Percentiles rank a stretch among this genome's conserved stretches.
Conservation (phyloP, 139 green algal species). For the Chlamydomonas sp. region DNA sequence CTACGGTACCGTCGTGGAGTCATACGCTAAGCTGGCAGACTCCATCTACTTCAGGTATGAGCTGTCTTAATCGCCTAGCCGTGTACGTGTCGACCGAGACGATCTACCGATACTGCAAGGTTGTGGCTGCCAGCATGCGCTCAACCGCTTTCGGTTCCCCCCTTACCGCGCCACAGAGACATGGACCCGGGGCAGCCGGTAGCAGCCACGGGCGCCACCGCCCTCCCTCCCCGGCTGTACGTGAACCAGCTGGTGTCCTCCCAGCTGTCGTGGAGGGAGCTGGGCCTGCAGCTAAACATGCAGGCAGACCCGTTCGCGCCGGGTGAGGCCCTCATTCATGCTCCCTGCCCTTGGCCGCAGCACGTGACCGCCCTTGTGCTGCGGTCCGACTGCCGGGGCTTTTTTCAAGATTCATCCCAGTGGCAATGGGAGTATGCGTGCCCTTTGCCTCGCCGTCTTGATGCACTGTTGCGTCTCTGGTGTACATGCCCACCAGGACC, state of each 20-base stretch:
- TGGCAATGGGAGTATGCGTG: too few species aligned
- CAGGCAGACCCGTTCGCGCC: conserved; percentile 41
- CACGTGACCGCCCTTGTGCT: too few species aligned
- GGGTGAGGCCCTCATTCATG: conserved; percentile 2
- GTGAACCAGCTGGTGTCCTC: conserved; percentile 53
- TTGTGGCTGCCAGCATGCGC: not conserved
- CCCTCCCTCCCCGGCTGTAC: conserved; percentile 38
- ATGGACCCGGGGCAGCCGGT: conserved; percentile 9
- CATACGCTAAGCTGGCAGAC: conserved; percentile 73
- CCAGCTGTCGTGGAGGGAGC: conserved; percentile 30
- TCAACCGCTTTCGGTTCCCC: not conserved
- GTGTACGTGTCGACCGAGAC: not conserved
- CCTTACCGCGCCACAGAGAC: not conserved
- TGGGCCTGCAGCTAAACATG: conserved; percentile 20
- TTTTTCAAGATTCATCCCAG: too few species aligned
- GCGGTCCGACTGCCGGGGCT: too few species aligned
- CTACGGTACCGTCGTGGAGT: conserved; percentile 73
- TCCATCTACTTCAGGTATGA: conserved; percentile 70
- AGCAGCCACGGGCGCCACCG: not conserved
- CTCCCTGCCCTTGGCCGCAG: too few species aligned
- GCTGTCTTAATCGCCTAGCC: not conserved
- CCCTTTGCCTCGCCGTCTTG: not conserved
- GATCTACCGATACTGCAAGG: not conserved
- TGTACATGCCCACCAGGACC: not conserved
- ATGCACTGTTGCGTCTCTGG: not conserved